phyloP scores from a whole-genome alignment of 164 flowering plant genomes.

The Stephania yunnanensis region DNA sequence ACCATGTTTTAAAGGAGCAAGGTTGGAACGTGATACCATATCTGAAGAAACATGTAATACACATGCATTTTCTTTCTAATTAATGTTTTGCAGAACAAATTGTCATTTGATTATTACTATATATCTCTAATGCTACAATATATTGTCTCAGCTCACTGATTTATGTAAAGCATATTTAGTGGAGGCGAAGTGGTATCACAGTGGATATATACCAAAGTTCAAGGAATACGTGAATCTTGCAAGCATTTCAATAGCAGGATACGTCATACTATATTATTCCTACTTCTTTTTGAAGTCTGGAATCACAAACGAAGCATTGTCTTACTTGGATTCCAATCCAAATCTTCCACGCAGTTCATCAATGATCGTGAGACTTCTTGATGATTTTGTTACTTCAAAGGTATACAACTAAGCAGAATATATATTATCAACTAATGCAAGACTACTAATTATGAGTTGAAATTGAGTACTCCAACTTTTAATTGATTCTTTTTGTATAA shows the following conservation, averaged over 20 bases:
- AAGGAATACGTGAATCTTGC: neutral
- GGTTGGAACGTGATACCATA: slow-evolving; percentile 1
- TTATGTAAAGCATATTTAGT: slow-evolving; percentile 2
- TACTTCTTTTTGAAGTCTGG: neutral
- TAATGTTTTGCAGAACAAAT: neutral
- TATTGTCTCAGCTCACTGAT: neutral
- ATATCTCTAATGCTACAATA: neutral
- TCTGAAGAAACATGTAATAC: neutral
- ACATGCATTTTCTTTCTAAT: neutral
- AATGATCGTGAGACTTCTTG: neutral
- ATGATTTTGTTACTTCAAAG: slow-evolving; percentile 1
- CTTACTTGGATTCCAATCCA: neutral
- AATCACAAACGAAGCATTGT: slow-evolving; percentile 3
- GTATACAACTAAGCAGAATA: neutral
- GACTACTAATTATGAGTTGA: neutral
- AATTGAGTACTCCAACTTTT: neutral
- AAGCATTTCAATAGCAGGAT: neutral
- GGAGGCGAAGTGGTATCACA: slow-evolving; percentile 6
- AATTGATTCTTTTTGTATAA: neutral
- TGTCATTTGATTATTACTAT: too few species aligned
- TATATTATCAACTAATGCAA: neutral
- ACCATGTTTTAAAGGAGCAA: neutral
- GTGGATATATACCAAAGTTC: slow-evolving; percentile 2
- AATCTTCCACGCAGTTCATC: slow-evolving; percentile 3
- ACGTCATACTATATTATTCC: neutral